Conservation (phyloP, 345 rosid species). For the Brassica juncea region DNA sequence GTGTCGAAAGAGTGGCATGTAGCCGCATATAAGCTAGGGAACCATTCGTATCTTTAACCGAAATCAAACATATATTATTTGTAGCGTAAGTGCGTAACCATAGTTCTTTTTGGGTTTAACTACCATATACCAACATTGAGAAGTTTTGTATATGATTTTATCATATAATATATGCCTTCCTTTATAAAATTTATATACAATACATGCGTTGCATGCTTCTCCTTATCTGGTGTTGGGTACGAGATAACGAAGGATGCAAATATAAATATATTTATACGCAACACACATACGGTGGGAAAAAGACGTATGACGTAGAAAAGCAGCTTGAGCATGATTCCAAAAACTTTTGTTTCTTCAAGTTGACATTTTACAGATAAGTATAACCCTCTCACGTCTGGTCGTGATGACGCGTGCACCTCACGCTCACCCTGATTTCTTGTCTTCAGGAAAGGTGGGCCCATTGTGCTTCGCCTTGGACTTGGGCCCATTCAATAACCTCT, state of each 20-base stretch:
- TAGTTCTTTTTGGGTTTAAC: not conserved
- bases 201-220: slow-evolving; percentile 31
- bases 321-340: slow-evolving; percentile 38
- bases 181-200: not conserved
- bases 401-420: slow-evolving; percentile 27
- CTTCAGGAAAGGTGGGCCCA: slow-evolving; percentile 19
- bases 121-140: not conserved
- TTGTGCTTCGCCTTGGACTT: slow-evolving; percentile 24
- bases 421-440: not conserved
- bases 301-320: slow-evolving; percentile 37
- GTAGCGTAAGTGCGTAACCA: not conserved
- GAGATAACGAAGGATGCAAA: slow-evolving; percentile 3
- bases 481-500: slow-evolving; percentile 21
- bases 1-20: not conserved
- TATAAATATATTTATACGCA: not conserved
- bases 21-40: slow-evolving; percentile 8
- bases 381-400: slow-evolving; percentile 37
- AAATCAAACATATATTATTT: slow-evolving; percentile 23
- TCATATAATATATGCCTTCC: not conserved
- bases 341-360: slow-evolving; percentile 36
- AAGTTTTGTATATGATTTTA: not conserved
- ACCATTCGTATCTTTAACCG: slow-evolving; percentile 20
- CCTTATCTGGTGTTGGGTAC: slow-evolving; percentile 25
- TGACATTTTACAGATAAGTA: slow-evolving; percentile 39
- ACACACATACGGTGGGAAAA: slow-evolving; percentile 27